A percentile compares a stretch with the other conserved stretches of the same genome.
These are phyloP conservation scores for Porcisia hertigi DNA, from an alignment of 208 protist species.

Conservation along the genomic window DNA sequence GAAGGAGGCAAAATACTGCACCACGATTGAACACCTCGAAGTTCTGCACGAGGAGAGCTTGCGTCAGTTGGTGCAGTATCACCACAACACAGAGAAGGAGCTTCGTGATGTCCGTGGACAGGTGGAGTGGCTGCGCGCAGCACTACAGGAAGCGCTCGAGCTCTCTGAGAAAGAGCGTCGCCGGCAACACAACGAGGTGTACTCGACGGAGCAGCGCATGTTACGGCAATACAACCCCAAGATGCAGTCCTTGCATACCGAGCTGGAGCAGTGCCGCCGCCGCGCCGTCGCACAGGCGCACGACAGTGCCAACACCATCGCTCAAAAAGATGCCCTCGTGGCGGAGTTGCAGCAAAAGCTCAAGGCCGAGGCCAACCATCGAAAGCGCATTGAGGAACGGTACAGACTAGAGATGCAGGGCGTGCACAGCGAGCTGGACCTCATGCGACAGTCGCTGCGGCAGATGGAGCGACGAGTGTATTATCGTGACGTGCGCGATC, in stretches of 20 bases:
- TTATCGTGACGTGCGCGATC: conserved; percentile 42
- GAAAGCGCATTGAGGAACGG: conserved; percentile 46
- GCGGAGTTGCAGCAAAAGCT: conserved; percentile 25
- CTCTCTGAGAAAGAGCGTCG: conserved; percentile 42
- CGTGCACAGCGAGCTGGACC: conserved; percentile 71
- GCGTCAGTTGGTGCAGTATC: conserved; percentile 58
- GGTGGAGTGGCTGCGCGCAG: conserved; percentile 46
- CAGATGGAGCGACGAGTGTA: conserved; percentile 78
- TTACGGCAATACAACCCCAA: conserved; percentile 33
- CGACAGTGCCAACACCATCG: conserved; percentile 16
- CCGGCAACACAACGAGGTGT: conserved; percentile 33
- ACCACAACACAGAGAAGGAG: conserved; percentile 47
- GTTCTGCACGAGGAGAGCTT: conserved; percentile 53
- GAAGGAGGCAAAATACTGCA: conserved; percentile 21
- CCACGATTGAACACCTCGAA: conserved; percentile 55
- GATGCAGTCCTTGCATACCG: conserved; percentile 36
- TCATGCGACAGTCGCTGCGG: conserved; percentile 78
- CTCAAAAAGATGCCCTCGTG: conserved; percentile 22
- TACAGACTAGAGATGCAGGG: conserved; percentile 65
- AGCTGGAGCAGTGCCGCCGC: conserved; percentile 31
- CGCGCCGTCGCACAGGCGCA: conserved; percentile 6
- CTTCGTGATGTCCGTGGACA: conserved; percentile 41
- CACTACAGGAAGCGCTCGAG: conserved; percentile 35
- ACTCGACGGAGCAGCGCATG: conserved; percentile 28
- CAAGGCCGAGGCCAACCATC: conserved; percentile 26